Evolutionary conservation across 352 stramenopile species (phyloP).

Genomic region (Phytophthora pisi): DNA sequence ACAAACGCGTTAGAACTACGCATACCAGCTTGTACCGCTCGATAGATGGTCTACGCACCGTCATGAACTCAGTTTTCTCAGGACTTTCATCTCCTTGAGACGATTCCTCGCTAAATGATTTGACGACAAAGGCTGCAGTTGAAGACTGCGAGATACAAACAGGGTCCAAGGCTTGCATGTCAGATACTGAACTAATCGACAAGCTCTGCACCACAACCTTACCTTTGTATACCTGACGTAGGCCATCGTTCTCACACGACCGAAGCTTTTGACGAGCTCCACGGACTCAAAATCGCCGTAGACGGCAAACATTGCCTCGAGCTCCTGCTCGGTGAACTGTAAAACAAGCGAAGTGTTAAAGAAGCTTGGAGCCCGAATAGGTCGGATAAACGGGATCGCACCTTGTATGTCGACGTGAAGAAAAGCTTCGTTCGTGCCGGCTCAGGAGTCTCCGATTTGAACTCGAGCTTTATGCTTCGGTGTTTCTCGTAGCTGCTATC

Average conservation of each 20-base stretch:
- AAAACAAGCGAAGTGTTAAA: background rate
- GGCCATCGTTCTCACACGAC: conserved; percentile 86
- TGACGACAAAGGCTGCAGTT: conserved; percentile 57
- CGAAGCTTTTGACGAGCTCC: conserved; percentile 76
- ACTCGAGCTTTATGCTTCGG: conserved; percentile 25
- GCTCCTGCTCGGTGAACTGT: conserved; percentile 79
- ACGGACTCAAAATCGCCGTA: conserved; percentile 80
- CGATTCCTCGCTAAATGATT: conserved; percentile 57
- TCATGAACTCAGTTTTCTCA: conserved; percentile 54
- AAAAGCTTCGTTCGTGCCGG: conserved; percentile 52
- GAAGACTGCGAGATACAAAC: conserved; percentile 34
- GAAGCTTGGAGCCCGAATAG: background rate
- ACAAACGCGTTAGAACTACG: background rate
- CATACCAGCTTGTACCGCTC: background rate
- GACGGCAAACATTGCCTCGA: conserved; percentile 83
- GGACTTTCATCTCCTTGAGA: conserved; percentile 39
- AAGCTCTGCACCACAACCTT: conserved; percentile 5
- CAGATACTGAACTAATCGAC: conserved; percentile 4
- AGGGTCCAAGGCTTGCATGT: background rate
- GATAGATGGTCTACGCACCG: conserved; percentile 31
- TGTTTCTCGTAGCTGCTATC: conserved; percentile 22
- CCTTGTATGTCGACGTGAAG: conserved; percentile 79
- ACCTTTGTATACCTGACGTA: conserved; percentile 78
- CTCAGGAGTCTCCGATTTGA: conserved; percentile 22
- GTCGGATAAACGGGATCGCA: conserved; percentile 12